Conservation (phyloP, 2,329 filamentous ascomycete species). For the Didymella lethalis region DNA sequence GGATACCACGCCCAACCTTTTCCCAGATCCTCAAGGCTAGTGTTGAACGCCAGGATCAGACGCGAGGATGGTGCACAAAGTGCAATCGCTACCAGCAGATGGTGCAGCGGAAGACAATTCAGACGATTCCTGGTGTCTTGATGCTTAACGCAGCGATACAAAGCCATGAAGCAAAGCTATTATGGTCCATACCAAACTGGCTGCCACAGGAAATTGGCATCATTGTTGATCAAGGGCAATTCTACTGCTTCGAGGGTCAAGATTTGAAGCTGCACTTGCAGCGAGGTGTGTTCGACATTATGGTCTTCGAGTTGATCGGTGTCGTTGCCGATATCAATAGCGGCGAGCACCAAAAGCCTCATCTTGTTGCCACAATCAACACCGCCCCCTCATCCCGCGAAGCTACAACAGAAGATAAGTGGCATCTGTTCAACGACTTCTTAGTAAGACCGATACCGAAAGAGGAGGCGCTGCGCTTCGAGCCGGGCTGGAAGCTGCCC, state of each 20-base stretch:
- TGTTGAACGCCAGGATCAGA: constrained; percentile 86
- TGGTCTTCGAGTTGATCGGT: constrained; percentile 90
- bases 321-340: constrained; percentile 90
- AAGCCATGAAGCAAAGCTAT: constrained; percentile 73
- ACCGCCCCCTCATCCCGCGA: constrained; percentile 72
- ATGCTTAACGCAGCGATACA: constrained; percentile 84
- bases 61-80: constrained; percentile 89
- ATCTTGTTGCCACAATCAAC: constrained; percentile 91
- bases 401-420: constrained; percentile 70
- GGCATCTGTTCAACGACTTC: constrained; percentile 99
- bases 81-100: constrained; percentile 92
- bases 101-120: constrained; percentile 82
- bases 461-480: constrained; percentile 88
- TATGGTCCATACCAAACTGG: constrained; percentile 92
- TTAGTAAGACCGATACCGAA: constrained; percentile 80
- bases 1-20: constrained; percentile 67
- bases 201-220: constrained; percentile 93
- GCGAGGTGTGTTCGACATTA: constrained; percentile 79
- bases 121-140: constrained; percentile 82
- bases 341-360: constrained; percentile 83
- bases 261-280: constrained; percentile 83
- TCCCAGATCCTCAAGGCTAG: constrained; percentile 92
- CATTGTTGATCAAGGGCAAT: constrained; percentile 87
- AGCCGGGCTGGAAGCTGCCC: constrained; percentile 89
- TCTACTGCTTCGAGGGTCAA: constrained; percentile 93